Percentiles rank a stretch among this genome's conserved stretches.
phyloP scores from a whole-genome alignment of 148 eudicot genomes.

The Vaccinium vitisidaea region DNA sequence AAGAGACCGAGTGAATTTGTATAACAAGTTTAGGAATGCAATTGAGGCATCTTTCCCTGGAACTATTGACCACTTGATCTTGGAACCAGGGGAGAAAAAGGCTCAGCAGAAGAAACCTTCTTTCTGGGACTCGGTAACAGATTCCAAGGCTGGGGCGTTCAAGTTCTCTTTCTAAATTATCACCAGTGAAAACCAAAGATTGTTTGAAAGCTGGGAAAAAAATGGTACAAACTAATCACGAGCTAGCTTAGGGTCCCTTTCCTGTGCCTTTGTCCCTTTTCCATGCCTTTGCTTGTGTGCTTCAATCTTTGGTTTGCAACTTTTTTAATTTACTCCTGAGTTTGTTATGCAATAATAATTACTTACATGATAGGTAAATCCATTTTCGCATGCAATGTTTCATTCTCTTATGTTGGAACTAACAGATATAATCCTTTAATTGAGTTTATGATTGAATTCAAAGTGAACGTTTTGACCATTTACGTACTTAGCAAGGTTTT shows the following conservation, averaged over 20 bases:
- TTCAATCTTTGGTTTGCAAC: background rate
- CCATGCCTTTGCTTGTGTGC: background rate
- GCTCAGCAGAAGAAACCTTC: conserved; percentile 50
- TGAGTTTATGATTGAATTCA: background rate
- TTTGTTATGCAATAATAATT: background rate
- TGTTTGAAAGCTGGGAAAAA: background rate
- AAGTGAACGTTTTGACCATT: background rate
- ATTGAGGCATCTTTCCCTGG: conserved; percentile 78
- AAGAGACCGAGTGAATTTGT: conserved; percentile 73
- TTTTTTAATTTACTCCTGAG: background rate
- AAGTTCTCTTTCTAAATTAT: conserved; percentile 67
- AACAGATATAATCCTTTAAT: background rate
- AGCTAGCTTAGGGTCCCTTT: background rate
- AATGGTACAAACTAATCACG: background rate
- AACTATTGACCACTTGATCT: conserved; percentile 52
- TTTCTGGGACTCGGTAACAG: conserved; percentile 78
- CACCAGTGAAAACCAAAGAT: background rate
- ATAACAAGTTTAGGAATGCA: conserved; percentile 73
- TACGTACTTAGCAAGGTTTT: background rate
- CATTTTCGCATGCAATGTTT: background rate
- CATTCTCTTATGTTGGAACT: background rate
- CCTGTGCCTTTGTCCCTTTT: background rate
- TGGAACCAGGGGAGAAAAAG: conserved; percentile 54
- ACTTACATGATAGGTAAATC: background rate
- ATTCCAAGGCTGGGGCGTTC: conserved; percentile 76